These are phyloP conservation scores for Blepharisma japonicum DNA, from an alignment of 73 alveolate genomes.

Conservation along the genomic window DNA sequence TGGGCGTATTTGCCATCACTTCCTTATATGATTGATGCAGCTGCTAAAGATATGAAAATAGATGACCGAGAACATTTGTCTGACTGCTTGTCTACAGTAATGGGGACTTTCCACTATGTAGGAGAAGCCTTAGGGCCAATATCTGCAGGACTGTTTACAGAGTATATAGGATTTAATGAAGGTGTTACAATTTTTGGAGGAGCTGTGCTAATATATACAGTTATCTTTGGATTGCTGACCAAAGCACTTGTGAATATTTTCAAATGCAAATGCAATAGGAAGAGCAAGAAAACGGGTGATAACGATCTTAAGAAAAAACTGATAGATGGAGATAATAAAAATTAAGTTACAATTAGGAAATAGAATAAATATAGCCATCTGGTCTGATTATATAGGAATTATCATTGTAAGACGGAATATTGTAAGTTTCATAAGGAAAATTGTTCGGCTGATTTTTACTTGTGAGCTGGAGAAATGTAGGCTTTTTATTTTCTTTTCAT, in stretches of 20 bases:
- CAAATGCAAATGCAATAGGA: too few relatives aligned
- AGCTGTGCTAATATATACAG: not conserved
- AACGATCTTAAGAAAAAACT: too few relatives aligned
- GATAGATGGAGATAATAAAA: too few relatives aligned
- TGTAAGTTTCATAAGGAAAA: not conserved
- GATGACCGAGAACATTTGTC: not conserved
- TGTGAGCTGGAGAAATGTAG: not conserved
- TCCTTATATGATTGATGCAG: not conserved
- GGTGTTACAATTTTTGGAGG: slow-evolving; percentile 8
- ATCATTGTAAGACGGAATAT: not conserved
- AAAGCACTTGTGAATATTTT: too few relatives aligned
- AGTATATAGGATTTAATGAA: not conserved
- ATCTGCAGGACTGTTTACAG: not conserved
- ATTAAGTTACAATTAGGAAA: too few relatives aligned
- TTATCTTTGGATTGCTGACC: not conserved
- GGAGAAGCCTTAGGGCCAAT: slow-evolving; percentile 25
- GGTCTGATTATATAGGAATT: not conserved
- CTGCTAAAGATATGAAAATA: not conserved
- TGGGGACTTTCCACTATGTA: slow-evolving; percentile 13
- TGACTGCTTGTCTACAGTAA: slow-evolving; percentile 2
- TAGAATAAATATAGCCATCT: slow-evolving; percentile 18
- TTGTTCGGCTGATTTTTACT: not conserved
- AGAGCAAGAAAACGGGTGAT: too few relatives aligned
- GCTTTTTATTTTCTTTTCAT: not conserved
- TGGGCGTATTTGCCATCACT: slow-evolving; percentile 25